Evolutionary conservation across 306 rosid species (phyloP), one percentile per base, ranked within the genome.

Genomic region (Acacia acuminata): DNA sequence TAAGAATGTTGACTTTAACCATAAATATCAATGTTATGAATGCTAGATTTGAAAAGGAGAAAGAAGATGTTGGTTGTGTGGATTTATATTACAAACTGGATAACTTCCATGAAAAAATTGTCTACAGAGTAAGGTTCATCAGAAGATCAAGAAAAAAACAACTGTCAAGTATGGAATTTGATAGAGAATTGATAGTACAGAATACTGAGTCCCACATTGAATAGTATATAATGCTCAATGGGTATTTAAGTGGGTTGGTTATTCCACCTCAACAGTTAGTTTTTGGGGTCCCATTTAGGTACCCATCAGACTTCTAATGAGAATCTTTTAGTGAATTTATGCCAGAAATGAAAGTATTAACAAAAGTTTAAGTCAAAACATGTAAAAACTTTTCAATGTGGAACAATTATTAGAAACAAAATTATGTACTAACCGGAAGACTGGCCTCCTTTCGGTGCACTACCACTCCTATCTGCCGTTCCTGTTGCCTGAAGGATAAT

Each of bases 361-460:
- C 69, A 56, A 30, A 30, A 63, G 44, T 75, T 48, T 43, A 47
- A 63, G 53, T 75, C 51, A 61, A 47, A 53, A 66, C 50, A 79
- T 75, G 55, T 8, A 40, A 82, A 67, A 82, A 67, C 5, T 40
- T 78, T 53, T 5, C 13, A 82, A 53, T 3, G 63, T 12, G 3
- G 22, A 13, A 51, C 43, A 83, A 67, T 50, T 48, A 50, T n/a
- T 56, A 71, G 70, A 8, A 71, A 75, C 17, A 80, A 40, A 65
- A 73, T 74, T 61, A 19, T 67, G 24, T 72, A 88, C 92, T 89
- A 65, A 93, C 98, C 99, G 34, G 94, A 86, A 72, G 94, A 70
- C 51, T 71, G 93, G 25, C 90, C 96, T 70, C 91, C 96, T 24
- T 44, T 58, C 25, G 92, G 80, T 20, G 85, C 84, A 85, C 51